Percentiles rank a stretch among this genome's conserved stretches.
phyloP scores from a whole-genome alignment of 306 rosid species.

The Corylus americana region DNA sequence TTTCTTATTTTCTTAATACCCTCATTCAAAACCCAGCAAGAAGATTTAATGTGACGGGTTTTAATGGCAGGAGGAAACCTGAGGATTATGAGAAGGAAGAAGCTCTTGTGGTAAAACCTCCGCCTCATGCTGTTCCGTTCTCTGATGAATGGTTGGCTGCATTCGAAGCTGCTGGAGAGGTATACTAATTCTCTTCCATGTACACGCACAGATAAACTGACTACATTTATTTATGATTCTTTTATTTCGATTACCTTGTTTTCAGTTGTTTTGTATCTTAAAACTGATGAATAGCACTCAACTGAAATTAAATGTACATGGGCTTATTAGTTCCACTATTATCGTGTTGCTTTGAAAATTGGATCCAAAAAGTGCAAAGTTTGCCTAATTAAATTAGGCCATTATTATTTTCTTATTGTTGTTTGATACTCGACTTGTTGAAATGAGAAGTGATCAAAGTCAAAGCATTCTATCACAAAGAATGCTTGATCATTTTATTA shows the following conservation, averaged over 20 bases:
- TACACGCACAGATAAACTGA: neutral
- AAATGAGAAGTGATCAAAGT: neutral
- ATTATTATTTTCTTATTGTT: neutral
- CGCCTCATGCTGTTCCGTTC: constrained; percentile 64
- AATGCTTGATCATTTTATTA: neutral
- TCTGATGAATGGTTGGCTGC: constrained; percentile 98
- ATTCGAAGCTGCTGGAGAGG: constrained; percentile 98
- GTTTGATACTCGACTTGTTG: neutral
- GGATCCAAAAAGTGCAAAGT: neutral
- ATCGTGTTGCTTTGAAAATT: neutral
- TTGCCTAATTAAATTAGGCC: too few relatives aligned
- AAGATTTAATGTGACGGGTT: constrained; percentile 18
- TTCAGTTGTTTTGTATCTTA: constrained; percentile 2
- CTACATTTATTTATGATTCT: constrained; percentile 5
- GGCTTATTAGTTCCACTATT: neutral
- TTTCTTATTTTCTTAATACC: neutral
- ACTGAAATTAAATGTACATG: neutral
- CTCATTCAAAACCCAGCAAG: constrained; percentile 12
- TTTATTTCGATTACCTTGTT: constrained; percentile 9
- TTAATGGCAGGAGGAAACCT: constrained; percentile 47
- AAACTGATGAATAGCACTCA: constrained; percentile 1
- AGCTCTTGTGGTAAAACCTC: constrained; percentile 46
- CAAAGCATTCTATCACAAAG: too few relatives aligned
- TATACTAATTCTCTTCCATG: constrained; percentile 29
- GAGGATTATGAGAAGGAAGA: constrained; percentile 42